phyloP scores from a whole-genome alignment of 768 basidiomycete species.

The Pholiota molesta region DNA sequence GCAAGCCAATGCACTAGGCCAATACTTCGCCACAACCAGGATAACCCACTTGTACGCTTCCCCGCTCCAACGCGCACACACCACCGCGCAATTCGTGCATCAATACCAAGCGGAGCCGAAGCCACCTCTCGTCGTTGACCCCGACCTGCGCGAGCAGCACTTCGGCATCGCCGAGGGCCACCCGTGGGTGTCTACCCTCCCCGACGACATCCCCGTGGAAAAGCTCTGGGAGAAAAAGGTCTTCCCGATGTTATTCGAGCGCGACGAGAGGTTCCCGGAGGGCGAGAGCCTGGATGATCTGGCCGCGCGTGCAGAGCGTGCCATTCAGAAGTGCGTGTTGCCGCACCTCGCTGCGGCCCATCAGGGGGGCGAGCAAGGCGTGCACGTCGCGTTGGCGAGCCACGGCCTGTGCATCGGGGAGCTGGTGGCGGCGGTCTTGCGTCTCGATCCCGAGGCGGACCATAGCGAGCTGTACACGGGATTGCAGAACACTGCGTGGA shows the following conservation, averaged over 20 bases:
- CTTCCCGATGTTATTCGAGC: constrained; percentile 53
- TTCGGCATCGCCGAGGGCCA: constrained; percentile 76
- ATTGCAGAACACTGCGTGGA: constrained; percentile 77
- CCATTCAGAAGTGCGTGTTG: constrained; percentile 56
- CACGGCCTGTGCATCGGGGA: constrained; percentile 76
- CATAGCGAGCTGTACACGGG: constrained; percentile 44
- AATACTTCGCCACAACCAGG: constrained; percentile 48
- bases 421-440: constrained; percentile 56
- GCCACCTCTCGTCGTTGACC: constrained; percentile 56
- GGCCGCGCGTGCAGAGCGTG: constrained; percentile 52
- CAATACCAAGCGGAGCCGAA: constrained; percentile 52
- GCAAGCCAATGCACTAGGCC: constrained; percentile 67
- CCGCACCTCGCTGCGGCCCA: constrained; percentile 50
- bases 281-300: constrained; percentile 73
- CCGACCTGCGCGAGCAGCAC: constrained; percentile 67
- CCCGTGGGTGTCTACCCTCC: constrained; percentile 41
- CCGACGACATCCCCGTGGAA: constrained; percentile 35
- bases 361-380: constrained; percentile 24
- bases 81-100: constrained; percentile 61
- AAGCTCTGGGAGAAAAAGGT: constrained; percentile 51
- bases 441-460: constrained; percentile 48
- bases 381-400: constrained; percentile 71
- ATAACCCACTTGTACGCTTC: constrained; percentile 69
- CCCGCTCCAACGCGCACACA: constrained; percentile 63
- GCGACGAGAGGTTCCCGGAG: constrained; percentile 60